Conservation (phyloP, 2,329 filamentous ascomycete species). For the Ceratocystis variospora region DNA sequence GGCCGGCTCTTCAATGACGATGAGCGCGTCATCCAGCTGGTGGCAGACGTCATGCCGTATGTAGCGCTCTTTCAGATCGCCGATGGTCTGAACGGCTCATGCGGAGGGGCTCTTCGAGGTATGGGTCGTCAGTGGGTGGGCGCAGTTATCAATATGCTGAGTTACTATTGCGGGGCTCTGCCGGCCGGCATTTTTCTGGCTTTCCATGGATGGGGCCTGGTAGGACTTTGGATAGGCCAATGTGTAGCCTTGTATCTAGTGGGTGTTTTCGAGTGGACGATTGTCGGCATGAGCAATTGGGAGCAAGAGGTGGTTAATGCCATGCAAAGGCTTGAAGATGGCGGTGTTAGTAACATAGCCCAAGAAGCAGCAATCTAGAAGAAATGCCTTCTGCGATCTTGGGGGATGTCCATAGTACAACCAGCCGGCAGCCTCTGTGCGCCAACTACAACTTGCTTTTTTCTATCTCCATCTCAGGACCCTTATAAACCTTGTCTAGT, state of each 20-base stretch:
- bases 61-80: slow-evolving; percentile 85
- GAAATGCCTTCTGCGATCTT: not conserved
- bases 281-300: slow-evolving; percentile 69
- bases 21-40: slow-evolving; percentile 53
- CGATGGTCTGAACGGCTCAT: slow-evolving; percentile 73
- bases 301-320: slow-evolving; percentile 57
- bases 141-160: slow-evolving; percentile 65
- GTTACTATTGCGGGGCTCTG: slow-evolving; percentile 71
- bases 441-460: slow-evolving; percentile 1
- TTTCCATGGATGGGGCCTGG: slow-evolving; percentile 72
- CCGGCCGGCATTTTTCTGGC: slow-evolving; percentile 74
- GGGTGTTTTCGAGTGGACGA: slow-evolving; percentile 61
- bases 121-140: slow-evolving; percentile 83
- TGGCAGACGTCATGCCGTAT: slow-evolving; percentile 66
- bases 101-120: slow-evolving; percentile 64
- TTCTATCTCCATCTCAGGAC: slow-evolving; percentile 15
- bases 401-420: not conserved
- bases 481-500: slow-evolving; percentile 39
- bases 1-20: slow-evolving; percentile 75
- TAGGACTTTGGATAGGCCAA: slow-evolving; percentile 71
- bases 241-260: slow-evolving; percentile 71
- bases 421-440: not conserved
- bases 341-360: not conserved
- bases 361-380: not conserved
- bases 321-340: slow-evolving; percentile 51